Evolutionary conservation across 495 filamentous ascomycete species (phyloP).

Genomic region (Annulohypoxylon maeteangense): DNA sequence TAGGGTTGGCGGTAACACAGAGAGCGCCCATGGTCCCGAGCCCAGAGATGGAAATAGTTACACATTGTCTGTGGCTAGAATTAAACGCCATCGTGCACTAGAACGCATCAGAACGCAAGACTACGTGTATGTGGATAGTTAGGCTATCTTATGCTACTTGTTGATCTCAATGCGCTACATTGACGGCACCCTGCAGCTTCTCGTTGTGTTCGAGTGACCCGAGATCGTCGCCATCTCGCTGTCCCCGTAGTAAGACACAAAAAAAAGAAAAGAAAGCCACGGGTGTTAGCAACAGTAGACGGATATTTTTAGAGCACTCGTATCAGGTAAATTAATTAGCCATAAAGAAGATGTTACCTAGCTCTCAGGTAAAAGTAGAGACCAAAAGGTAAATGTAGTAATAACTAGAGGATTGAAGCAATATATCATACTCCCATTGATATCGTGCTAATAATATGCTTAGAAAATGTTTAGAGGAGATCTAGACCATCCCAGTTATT

Average conservation of each 20-base stretch:
- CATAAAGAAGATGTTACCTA: neutral
- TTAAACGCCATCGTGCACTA: neutral
- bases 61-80: neutral
- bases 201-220: slow-evolving; percentile 9
- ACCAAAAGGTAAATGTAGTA: neutral
- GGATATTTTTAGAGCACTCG: neutral
- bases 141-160: neutral
- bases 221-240: slow-evolving; percentile 24
- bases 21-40: neutral
- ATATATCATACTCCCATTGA: neutral
- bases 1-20: neutral
- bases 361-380: neutral
- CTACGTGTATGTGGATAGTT: slow-evolving; percentile 9
- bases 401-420: neutral
- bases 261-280: neutral
- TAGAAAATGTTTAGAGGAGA: neutral
- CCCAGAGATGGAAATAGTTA: neutral
- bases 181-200: neutral
- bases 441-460: neutral
- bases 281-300: neutral
- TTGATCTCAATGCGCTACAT: slow-evolving; percentile 1
- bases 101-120: neutral
- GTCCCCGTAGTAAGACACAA: neutral
- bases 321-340: neutral
- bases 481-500: slow-evolving; percentile 2